Evolutionary conservation across 192 early-diverging fungal species (phyloP), one percentile per base, ranked within the genome.

Genomic region (Irineochytrium annulatum): DNA sequence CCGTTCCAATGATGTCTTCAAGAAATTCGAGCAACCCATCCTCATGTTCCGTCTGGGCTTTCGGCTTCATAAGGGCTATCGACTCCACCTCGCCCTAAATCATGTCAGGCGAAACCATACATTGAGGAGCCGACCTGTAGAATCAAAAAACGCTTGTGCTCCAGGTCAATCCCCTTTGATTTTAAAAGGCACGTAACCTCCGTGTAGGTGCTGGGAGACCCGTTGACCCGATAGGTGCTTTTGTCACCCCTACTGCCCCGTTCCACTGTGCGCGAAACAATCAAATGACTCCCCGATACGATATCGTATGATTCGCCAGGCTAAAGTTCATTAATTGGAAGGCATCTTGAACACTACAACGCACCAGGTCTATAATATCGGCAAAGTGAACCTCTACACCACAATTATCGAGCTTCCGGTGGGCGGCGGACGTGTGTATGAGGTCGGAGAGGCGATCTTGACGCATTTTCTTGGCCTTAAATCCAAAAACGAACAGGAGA

Each of bases 1-100:
- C 84, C 0, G 95, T 98, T 16, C 97, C 97, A 31, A 99, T 97
- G 44, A 99, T 98, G 69, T 99, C 97, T 70, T 99, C 97, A 29
- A 99, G 75, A 69, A 95, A 99, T 69, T 99, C 97, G 3, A 99
- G 80, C 37, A 99, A 71, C 1, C 95, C 96, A 56, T 97, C 96
- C 52, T 99, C 96, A 67, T 89, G 77, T 27, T 93, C 95, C 32
- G 70, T 91, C 58, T 84, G 84, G 16, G 88, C 95, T 69, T 95
- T 97, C 2, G 95, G 84, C 65, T 97, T 98, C 97, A 98, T 99
- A 53, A 90, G 85, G 13, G 95, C 78, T 55, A 99, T 99, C 17
- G 91, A 95, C 70, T 99, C 97, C n/a, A 99, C 95, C 63, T 99
- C 97, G 55, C 97, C 97, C 81, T 94, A 67, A 26, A 11, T 4